Evolutionary conservation across 257 asterid species (phyloP).

Genomic region (Vinca minor): DNA sequence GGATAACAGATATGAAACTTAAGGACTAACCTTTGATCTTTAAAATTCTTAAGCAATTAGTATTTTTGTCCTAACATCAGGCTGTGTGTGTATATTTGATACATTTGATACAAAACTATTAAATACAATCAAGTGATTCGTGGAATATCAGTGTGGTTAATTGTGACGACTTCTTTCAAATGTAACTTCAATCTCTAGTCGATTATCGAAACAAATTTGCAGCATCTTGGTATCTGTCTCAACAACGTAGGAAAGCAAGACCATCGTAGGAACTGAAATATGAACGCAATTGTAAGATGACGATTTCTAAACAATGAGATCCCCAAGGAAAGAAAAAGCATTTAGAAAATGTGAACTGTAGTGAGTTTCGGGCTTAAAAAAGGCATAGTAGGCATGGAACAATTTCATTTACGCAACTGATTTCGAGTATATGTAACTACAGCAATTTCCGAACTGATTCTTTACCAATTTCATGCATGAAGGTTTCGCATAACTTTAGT

Average conservation of each 20-base stretch:
- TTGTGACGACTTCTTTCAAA: not conserved
- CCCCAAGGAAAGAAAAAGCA: not conserved
- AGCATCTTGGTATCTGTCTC: not conserved
- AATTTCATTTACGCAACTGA: too few relatives aligned
- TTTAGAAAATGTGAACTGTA: not conserved
- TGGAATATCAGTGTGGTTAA: not conserved
- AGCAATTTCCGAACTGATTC: not conserved
- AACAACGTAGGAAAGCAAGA: not conserved
- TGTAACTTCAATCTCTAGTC: constrained; percentile 4
- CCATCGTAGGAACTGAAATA: constrained; percentile 2
- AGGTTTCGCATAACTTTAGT: too few relatives aligned
- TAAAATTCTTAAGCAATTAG: not conserved
- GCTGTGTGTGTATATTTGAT: not conserved
- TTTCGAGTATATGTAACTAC: too few relatives aligned
- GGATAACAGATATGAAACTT: too few relatives aligned
- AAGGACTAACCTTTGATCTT: too few relatives aligned
- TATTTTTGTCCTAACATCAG: not conserved
- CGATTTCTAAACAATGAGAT: too few relatives aligned
- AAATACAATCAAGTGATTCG: not conserved
- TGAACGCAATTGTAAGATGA: not conserved
- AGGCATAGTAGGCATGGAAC: not conserved
- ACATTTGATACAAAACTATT: not conserved
- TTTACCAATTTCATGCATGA: not conserved
- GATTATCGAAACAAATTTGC: not conserved
- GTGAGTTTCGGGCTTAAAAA: not conserved